Evolutionary conservation across 2,329 filamentous ascomycete genomes (phyloP), one percentile per base, ranked within the genome.

Genomic region (Fusarium tricinctum): DNA sequence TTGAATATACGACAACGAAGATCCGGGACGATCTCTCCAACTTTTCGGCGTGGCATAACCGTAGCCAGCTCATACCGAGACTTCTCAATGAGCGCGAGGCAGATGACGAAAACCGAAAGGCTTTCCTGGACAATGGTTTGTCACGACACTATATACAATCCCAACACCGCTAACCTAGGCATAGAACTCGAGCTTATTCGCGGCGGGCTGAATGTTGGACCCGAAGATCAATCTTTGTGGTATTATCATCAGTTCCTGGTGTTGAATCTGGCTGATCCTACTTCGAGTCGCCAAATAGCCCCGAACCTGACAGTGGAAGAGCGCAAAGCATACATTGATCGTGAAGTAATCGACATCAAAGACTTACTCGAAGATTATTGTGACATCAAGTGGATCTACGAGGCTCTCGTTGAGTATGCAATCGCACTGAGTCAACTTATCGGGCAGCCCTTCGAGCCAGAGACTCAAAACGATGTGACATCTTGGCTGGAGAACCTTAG

Each of bases 41-140:
- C 78, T 99, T 98, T 78, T 97, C 94, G 6, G 96, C 96, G 3
- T 98, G 96, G 95, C 96, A 99, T 77, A 92, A 92, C 75, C 89
- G 96, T 51, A 93, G 91, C 71, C 92, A 92, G 75, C 84, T 98
- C 22, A 96, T 97, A 55, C 88, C 92, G 42, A 86, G 87, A 40
- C 80, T 97, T 20, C 82, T 98, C 49, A 81, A 88, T 19, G 92
- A 97, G 78, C 86, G 92, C 48, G 79, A 83, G 0, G 91, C 92
- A 3, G 86, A 87, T 63, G 84, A 88, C 48, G 80, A 78, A 20
- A 86, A 88, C 47, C 86, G 96, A 55, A 86, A 84, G 72, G 81
- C 82, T 39, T 91, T 97, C 73, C 82, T 98, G 10, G 89, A 95
- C 53, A 81, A 89, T 69, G 91, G 91, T 91, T 77, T 54, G 79